Conservation (phyloP, 1,284 basidiomycete species). For the Garcileccinum viscosum region DNA sequence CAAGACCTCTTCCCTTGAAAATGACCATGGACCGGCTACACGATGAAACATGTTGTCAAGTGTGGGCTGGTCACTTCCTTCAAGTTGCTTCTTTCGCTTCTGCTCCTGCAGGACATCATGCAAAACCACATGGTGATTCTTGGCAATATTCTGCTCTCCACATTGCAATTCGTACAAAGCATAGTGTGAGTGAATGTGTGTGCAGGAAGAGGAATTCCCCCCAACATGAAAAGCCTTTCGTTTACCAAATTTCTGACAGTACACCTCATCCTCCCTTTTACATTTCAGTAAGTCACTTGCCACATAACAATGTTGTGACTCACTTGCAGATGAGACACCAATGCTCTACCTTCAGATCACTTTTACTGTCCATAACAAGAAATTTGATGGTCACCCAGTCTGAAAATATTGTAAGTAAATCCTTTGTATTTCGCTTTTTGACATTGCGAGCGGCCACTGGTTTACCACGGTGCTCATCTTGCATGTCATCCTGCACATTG, state of each 20-base stretch:
- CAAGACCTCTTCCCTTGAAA: not conserved
- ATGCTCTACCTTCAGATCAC: not conserved
- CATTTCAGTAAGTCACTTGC: not conserved
- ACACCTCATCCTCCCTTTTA: not conserved
- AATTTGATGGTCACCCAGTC: not conserved
- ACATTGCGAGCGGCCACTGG: too few relatives aligned
- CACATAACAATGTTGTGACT: not conserved
- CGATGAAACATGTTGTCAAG: too few relatives aligned
- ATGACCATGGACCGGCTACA: too few relatives aligned
- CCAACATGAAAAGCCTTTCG: not conserved
- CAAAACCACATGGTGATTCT: not conserved
- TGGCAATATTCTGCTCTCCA: not conserved
- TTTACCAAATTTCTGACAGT: not conserved
- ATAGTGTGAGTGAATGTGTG: not conserved
- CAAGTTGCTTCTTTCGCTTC: not conserved
- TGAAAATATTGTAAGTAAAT: not conserved
- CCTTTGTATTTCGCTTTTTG: not conserved
- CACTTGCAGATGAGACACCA: not conserved
- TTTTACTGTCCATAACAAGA: not conserved
- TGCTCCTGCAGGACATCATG: not conserved
- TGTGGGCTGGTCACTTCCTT: not conserved
- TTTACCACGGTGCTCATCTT: too few relatives aligned
- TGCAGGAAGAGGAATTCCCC: not conserved
- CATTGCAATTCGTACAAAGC: not conserved
- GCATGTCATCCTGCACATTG: too few relatives aligned